A percentile compares a stretch with the other conserved stretches of the same genome.
These are phyloP conservation scores for Collybia nuda DNA, from an alignment of 768 basidiomycete genomes.

Conservation along the genomic window DNA sequence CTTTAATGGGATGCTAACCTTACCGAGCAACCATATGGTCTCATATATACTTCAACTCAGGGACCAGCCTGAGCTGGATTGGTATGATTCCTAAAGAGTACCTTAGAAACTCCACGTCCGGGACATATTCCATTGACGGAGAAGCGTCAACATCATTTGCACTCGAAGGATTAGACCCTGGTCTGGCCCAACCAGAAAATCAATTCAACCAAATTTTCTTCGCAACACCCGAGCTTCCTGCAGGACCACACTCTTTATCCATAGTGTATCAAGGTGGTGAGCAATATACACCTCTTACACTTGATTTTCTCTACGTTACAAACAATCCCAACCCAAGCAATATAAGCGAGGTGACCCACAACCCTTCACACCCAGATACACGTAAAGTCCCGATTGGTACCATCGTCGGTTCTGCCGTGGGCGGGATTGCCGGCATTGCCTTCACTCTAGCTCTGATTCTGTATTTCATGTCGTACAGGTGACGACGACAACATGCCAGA, in stretches of 20 bases:
- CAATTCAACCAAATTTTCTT: slow-evolving; percentile 21
- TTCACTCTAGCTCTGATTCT: no score
- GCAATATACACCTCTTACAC: slow-evolving; percentile 15
- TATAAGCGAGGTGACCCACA: no score
- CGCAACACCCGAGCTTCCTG: slow-evolving; percentile 10
- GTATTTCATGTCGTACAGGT: no score
- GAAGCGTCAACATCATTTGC: not conserved
- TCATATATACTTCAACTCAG: not conserved
- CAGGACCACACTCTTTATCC: slow-evolving; percentile 17
- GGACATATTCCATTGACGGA: slow-evolving; percentile 3
- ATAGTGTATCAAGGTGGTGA: slow-evolving; percentile 16
- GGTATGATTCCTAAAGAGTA: not conserved
- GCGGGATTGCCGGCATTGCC: no score
- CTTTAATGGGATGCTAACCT: not conserved
- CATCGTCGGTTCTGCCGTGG: no score
- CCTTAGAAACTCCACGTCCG: not conserved
- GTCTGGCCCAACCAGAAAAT: not conserved
- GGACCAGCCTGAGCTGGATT: not conserved
- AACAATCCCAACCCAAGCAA: no score
- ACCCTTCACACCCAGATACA: no score
- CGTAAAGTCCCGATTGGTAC: no score
- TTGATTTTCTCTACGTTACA: slow-evolving; percentile 11
- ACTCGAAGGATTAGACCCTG: not conserved
- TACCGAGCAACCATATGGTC: not conserved
- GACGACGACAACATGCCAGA: no score